Evolutionary conservation across 805 yeast species (phyloP).

Genomic region (Metschnikowia aberdeeniae): DNA sequence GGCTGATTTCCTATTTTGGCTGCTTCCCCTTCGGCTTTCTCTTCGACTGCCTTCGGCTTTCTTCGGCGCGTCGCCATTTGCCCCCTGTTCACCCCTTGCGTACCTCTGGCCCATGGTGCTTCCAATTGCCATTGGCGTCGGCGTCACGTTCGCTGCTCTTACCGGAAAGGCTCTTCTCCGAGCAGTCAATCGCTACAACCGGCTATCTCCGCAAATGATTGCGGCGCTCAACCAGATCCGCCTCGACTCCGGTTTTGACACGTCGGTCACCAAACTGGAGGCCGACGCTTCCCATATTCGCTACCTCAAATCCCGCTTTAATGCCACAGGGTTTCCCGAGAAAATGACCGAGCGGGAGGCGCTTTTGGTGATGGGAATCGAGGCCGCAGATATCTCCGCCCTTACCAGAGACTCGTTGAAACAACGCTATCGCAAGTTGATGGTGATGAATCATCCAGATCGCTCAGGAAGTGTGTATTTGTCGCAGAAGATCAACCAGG

Average conservation of each 20-base stretch:
- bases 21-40: no score
- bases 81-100: neutral
- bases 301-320: slow-evolving; percentile 18
- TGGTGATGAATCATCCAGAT: slow-evolving; percentile 43
- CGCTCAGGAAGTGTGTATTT: slow-evolving; percentile 37
- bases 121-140: slow-evolving; percentile 18
- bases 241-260: slow-evolving; percentile 7
- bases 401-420: slow-evolving; percentile 25
- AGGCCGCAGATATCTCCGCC: slow-evolving; percentile 33
- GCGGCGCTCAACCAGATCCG: slow-evolving; percentile 18
- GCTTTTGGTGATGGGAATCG: slow-evolving; percentile 36
- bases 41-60: no score
- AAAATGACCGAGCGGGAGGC: slow-evolving; percentile 45
- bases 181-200: slow-evolving; percentile 11
- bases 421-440: slow-evolving; percentile 35
- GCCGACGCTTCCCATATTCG: slow-evolving; percentile 16
- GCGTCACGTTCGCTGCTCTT: slow-evolving; percentile 17
- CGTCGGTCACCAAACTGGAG: slow-evolving; percentile 9
- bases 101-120: slow-evolving; percentile 14
- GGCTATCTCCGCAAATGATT: slow-evolving; percentile 19
- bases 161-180: slow-evolving; percentile 13
- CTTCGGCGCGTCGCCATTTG: neutral
- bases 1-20: no score
- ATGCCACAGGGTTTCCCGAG: slow-evolving; percentile 27
- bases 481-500: slow-evolving; percentile 41